Evolutionary conservation across 805 yeast species (phyloP).

Genomic region (Kodamaea nitidulidarum): DNA sequence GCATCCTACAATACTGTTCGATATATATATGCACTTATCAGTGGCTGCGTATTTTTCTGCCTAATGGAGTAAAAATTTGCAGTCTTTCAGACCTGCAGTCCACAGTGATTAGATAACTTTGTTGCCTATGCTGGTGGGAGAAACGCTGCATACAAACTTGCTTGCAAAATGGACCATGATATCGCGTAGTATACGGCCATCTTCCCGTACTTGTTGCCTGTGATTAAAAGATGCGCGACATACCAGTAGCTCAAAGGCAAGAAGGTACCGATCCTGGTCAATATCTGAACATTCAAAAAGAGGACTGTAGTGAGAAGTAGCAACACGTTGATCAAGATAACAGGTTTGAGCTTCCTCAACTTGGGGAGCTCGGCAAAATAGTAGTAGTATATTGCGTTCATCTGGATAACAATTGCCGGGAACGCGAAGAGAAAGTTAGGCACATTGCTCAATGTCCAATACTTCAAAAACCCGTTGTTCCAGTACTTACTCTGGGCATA

Average conservation of each 20-base stretch:
- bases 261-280: constrained; percentile 74
- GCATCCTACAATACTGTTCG: not conserved
- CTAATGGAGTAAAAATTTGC: constrained; percentile 1
- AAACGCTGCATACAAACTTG: constrained; percentile 72
- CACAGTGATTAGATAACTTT: not conserved
- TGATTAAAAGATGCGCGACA: constrained; percentile 38
- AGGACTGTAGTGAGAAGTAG: constrained; percentile 50
- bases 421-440: constrained; percentile 77
- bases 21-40: not conserved
- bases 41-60: constrained; percentile 1
- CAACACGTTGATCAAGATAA: constrained; percentile 38
- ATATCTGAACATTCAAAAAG: constrained; percentile 81
- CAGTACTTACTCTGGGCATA: constrained; percentile 80
- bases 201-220: constrained; percentile 14
- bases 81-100: not conserved
- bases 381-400: constrained; percentile 38
- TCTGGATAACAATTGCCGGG: constrained; percentile 57
- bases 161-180: constrained; percentile 65
- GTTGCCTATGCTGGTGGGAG: constrained; percentile 85
- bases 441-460: constrained; percentile 78
- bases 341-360: constrained; percentile 29
- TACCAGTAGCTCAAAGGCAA: constrained; percentile 77
- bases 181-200: constrained; percentile 43
- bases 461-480: constrained; percentile 75
- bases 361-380: constrained; percentile 28